A percentile compares a stretch with the other conserved stretches of the same genome.
Conservation (phyloP, 345 rosid species). For the Heritiera fomes region DNA sequence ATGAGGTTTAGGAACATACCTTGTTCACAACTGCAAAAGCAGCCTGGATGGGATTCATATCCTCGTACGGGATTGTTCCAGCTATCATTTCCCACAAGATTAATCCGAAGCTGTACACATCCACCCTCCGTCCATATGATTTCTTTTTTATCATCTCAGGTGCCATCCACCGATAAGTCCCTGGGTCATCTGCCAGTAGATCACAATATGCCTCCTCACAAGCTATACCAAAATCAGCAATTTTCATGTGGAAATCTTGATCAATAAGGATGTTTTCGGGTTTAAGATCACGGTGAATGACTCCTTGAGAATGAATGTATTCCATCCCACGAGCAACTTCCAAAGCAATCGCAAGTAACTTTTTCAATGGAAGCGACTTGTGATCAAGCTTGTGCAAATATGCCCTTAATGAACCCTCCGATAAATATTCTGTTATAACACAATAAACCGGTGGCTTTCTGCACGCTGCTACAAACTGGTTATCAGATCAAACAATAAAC, state of each 20-base stretch:
- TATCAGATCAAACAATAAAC: constrained; percentile 24
- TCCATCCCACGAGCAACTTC: constrained; percentile 95
- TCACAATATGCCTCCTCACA: constrained; percentile 89
- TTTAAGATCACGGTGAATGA: constrained; percentile 97
- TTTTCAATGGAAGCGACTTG: constrained; percentile 63
- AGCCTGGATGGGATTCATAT: constrained; percentile 99
- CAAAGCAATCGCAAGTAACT: constrained; percentile 60
- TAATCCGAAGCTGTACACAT: constrained; percentile 93
- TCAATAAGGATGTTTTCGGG: constrained; percentile 89
- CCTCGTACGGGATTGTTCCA: constrained; percentile 89
- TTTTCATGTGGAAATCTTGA: constrained; percentile 66
- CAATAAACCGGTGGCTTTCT: constrained; percentile 77
- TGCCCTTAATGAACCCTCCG: constrained; percentile 85
- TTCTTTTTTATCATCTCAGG: constrained; percentile 98
- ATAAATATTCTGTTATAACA: constrained; percentile 63
- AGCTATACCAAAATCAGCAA: constrained; percentile 99
- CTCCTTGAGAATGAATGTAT: constrained; percentile 78
- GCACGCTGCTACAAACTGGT: constrained; percentile 74
- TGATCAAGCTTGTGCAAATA: constrained; percentile 90
- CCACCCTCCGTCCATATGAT: constrained; percentile 81
- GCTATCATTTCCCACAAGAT: constrained; percentile 97
- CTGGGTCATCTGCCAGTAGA: constrained; percentile 86
- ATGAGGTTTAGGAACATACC: constrained; percentile 39
- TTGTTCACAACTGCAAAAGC: constrained; percentile 98
- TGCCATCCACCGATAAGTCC: constrained; percentile 99